phyloP scores from a whole-genome alignment of 2,329 filamentous ascomycete genomes.

The Aspergillus sp. region DNA sequence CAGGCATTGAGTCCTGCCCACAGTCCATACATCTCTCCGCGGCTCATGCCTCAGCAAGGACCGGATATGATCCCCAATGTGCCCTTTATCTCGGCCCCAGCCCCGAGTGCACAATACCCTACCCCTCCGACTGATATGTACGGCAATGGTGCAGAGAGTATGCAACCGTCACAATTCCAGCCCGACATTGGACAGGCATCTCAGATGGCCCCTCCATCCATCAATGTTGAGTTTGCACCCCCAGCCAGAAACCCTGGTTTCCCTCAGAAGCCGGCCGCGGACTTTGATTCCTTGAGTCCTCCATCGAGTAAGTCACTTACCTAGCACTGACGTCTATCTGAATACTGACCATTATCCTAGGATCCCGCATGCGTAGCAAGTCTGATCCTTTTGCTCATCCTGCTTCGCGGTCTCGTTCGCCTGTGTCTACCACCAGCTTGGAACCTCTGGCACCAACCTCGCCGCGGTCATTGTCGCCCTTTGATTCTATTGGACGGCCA shows the following conservation, averaged over 20 bases:
- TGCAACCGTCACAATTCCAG: conserved; percentile 30
- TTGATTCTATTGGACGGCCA: conserved; percentile 25
- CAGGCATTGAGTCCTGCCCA: conserved; percentile 57
- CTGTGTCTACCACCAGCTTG: conserved; percentile 26
- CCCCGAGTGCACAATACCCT: conserved; percentile 46
- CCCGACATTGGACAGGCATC: conserved; percentile 63
- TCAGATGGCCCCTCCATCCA: conserved; percentile 85
- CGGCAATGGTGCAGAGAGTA: conserved; percentile 42
- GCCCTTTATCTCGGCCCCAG: conserved; percentile 42
- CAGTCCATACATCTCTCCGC: conserved; percentile 67
- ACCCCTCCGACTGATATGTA: conserved; percentile 49
- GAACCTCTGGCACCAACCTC: conserved; percentile 27
- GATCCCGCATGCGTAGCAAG: conserved; percentile 54
- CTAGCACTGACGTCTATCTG: conserved; percentile 1
- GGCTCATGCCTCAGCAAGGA: conserved; percentile 65
- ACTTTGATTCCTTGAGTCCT: conserved; percentile 77
- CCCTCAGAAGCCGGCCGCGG: conserved; percentile 60
- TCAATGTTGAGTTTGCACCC: conserved; percentile 89
- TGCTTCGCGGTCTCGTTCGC: conserved; percentile 34
- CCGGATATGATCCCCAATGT: conserved; percentile 51
- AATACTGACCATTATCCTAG: conserved; percentile 27
- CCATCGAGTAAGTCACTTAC: conserved; percentile 50
- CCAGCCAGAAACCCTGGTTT: conserved; percentile 63
- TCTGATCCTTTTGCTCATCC: conserved; percentile 56
- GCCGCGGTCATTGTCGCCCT: conserved; percentile 42